phyloP scores from a whole-genome alignment of 2,329 filamentous ascomycete genomes.

The Teratosphaeria zuluensis region DNA sequence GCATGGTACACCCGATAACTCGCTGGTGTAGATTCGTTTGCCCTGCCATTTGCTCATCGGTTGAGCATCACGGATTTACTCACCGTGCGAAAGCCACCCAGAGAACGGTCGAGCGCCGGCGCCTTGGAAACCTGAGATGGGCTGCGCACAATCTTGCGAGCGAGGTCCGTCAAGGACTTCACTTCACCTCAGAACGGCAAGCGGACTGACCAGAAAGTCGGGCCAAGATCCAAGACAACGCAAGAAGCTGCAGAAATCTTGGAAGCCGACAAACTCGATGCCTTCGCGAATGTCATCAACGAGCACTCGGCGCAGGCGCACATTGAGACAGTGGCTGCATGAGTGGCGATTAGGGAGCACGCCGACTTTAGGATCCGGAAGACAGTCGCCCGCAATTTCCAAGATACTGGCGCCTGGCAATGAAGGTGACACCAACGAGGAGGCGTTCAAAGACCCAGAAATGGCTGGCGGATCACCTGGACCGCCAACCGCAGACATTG shows the following conservation, averaged over 20 bases:
- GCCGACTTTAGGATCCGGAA: not conserved
- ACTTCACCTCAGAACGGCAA: not conserved
- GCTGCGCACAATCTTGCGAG: not conserved
- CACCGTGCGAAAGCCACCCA: not conserved
- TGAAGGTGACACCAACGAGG: not conserved
- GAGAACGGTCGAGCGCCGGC: not conserved
- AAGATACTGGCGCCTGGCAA: not conserved
- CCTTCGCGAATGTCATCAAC: not conserved
- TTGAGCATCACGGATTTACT: not conserved
- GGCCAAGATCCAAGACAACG: not conserved
- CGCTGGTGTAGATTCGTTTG: not conserved
- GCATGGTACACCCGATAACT: not conserved
- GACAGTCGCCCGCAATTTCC: not conserved
- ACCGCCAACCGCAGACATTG: not conserved
- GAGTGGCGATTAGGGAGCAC: not conserved
- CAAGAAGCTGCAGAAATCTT: not conserved
- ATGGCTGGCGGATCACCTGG: not conserved
- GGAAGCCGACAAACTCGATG: not conserved
- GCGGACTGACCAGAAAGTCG: not conserved
- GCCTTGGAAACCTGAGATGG: not conserved
- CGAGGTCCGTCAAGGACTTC: not conserved
- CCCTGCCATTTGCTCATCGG: too few relatives aligned
- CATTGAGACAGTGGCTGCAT: not conserved
- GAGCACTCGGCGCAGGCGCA: not conserved
- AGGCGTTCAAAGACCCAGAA: not conserved